phyloP scores from a whole-genome alignment of 441 rosid species.

The Gossypium gossypioides region DNA sequence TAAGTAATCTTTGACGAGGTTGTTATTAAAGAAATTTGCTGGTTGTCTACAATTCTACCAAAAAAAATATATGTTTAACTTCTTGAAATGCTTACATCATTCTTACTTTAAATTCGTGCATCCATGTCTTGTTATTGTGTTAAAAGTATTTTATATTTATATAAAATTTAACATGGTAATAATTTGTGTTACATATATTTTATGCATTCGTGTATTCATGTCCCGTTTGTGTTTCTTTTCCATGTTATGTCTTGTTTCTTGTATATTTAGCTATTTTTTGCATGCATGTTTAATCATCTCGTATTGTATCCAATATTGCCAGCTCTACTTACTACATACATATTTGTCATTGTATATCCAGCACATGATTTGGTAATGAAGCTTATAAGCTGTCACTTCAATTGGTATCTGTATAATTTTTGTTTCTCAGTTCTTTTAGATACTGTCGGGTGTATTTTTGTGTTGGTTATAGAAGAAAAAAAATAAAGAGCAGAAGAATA shows the following conservation, averaged over 20 bases:
- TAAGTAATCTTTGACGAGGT: constrained; percentile 51
- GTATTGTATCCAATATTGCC: not conserved
- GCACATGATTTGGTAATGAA: not conserved
- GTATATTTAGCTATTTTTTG: not conserved
- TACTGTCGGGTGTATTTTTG: not conserved
- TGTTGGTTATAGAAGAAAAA: not conserved
- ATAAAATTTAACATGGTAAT: too few relatives aligned
- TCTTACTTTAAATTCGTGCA: not conserved
- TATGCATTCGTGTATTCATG: not conserved
- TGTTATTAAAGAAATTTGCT: not conserved
- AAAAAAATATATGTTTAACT: not conserved
- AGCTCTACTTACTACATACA: not conserved
- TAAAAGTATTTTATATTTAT: too few relatives aligned
- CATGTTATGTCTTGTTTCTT: not conserved
- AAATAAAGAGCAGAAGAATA: not conserved
- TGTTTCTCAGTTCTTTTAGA: not conserved
- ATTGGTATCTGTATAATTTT: not conserved
- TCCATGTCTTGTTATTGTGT: too few relatives aligned
- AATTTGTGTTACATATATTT: not conserved
- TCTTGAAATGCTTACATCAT: not conserved
- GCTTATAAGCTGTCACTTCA: not conserved
- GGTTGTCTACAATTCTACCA: not conserved
- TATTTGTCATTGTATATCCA: not conserved
- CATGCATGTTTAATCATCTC: not conserved
- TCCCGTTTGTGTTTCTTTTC: not conserved